These are phyloP conservation scores for Volutella citrinella DNA, from an alignment of 2,329 filamentous ascomycete genomes.

Conservation along the genomic window DNA sequence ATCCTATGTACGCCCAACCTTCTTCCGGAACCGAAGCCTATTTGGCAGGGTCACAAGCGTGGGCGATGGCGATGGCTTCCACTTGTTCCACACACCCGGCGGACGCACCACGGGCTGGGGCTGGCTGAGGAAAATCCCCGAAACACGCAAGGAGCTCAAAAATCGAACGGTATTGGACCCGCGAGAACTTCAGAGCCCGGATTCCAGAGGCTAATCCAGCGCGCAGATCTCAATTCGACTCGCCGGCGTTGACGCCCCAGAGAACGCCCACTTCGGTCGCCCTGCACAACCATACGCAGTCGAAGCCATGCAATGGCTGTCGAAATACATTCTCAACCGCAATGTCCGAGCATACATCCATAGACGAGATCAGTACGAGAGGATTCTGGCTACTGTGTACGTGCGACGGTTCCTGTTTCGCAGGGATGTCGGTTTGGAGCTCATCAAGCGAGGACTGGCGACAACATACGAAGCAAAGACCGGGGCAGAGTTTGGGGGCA, in stretches of 20 bases:
- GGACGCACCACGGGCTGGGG: conserved; percentile 85
- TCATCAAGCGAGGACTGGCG: conserved; percentile 81
- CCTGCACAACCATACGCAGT: conserved; percentile 79
- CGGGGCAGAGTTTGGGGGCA: conserved; percentile 82
- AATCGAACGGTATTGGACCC: conserved; percentile 66
- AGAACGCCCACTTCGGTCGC: conserved; percentile 87
- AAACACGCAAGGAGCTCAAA: conserved; percentile 64
- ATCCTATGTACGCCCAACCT: conserved; percentile 68
- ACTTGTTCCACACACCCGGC: conserved; percentile 92
- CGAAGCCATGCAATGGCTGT: conserved; percentile 83
- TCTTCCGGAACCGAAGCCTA: conserved; percentile 72
- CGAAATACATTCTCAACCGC: conserved; percentile 64
- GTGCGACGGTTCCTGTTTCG: conserved; percentile 67
- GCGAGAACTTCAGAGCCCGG: not conserved
- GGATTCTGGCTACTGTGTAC: conserved; percentile 82
- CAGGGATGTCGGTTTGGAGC: conserved; percentile 82
- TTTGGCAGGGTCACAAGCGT: conserved; percentile 89
- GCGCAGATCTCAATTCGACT: conserved; percentile 79
- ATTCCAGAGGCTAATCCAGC: conserved; percentile 13
- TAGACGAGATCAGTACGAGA: conserved; percentile 85
- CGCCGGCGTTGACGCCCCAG: conserved; percentile 90
- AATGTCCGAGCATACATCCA: conserved; percentile 82
- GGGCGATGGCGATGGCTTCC: conserved; percentile 94
- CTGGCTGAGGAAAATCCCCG: conserved; percentile 78
- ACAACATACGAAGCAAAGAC: conserved; percentile 92